Evolutionary conservation across 2,329 filamentous ascomycete genomes (phyloP).

Genomic region (Ophiostoma angusticollis): DNA sequence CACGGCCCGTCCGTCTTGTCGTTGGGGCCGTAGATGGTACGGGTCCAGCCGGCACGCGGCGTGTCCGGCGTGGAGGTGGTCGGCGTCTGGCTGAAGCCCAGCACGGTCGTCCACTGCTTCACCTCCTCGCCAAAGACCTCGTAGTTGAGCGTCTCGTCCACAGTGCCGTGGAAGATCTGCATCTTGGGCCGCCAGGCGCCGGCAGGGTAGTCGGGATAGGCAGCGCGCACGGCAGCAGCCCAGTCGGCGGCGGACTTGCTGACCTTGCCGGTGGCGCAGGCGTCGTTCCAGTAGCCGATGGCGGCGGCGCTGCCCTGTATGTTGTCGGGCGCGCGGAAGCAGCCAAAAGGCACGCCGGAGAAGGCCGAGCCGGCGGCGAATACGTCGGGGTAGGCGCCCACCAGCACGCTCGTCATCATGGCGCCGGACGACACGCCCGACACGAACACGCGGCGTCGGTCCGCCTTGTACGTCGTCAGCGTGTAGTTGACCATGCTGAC

Average conservation of each 20-base stretch:
- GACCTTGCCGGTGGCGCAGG: slow-evolving; percentile 35
- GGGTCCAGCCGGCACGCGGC: slow-evolving; percentile 25
- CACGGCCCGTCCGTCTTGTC: no score
- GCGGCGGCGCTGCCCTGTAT: slow-evolving; percentile 25
- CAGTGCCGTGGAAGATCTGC: slow-evolving; percentile 44
- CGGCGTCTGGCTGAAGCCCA: slow-evolving; percentile 21
- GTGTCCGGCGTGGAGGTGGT: slow-evolving; percentile 19
- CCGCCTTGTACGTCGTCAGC: slow-evolving; percentile 36
- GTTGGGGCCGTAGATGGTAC: slow-evolving; percentile 22
- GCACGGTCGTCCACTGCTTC: slow-evolving; percentile 37
- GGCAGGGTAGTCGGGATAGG: slow-evolving; percentile 33
- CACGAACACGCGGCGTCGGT: slow-evolving; percentile 38
- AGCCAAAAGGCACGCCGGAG: slow-evolving; percentile 31
- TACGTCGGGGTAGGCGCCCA: slow-evolving; percentile 33
- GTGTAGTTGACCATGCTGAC: slow-evolving; percentile 41
- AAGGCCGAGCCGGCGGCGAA: slow-evolving; percentile 32
- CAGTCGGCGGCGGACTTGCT: slow-evolving; percentile 31
- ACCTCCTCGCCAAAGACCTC: slow-evolving; percentile 43
- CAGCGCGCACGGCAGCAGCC: slow-evolving; percentile 31
- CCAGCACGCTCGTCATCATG: slow-evolving; percentile 41
- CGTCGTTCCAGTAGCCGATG: slow-evolving; percentile 35
- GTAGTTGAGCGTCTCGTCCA: slow-evolving; percentile 35
- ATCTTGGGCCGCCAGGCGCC: slow-evolving; percentile 36
- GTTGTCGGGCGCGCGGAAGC: no score
- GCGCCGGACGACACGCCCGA: slow-evolving; percentile 36